Base-by-base conservation (phyloP, 139 green algal species). In the Asterochloris sp. region DNA sequence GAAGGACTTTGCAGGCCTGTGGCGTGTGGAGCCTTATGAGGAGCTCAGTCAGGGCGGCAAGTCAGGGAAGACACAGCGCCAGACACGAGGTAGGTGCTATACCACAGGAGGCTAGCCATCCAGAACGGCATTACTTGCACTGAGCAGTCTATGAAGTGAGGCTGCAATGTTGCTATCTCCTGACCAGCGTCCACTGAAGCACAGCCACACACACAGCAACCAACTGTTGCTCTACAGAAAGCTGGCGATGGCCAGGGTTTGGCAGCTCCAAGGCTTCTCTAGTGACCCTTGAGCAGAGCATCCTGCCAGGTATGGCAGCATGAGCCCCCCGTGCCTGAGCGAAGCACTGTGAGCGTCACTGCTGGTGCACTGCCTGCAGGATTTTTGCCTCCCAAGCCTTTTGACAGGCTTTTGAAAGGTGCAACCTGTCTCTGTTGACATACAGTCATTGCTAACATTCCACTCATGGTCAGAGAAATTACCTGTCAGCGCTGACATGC, bases 261-360 rank as follows among this genome's bases (percentile, higher is more conserved):
- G 9, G 66, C 23, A 64, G 60, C 61, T 24, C 60, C 10, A 73
- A 84, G 63, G 79, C 85, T 12, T 84, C 86, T 19, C 79, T 91
- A n/a, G 89, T 94, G 71, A 84, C 88, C 61, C 85, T 94, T 74
- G 76, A 89, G 79, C 91, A 94, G 78, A 87, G 76, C 71, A 74
- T 94, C 60, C 71, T 82, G n/a, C 91, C 91, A 0, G 67, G 38
- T 54, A 54, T 54, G 38, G 38, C 38, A 54, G 38, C 38, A 54
- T 54, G 38, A 54, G 38, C 38, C 38, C 38, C 38, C 38, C 4
- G 38, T 6, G 6, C 38, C 38, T 54, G 38, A 54, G 38, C 38
- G 4, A 54, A 54, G 6, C 4, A 54, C 6, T 6, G 38, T 54
- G 38, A 6, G 38, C 38, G 38, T 54, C 38, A 54, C 38, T 54